phyloP scores from a whole-genome alignment of 1,284 basidiomycete genomes.

The Cutaneotrichosporon spelunceum region DNA sequence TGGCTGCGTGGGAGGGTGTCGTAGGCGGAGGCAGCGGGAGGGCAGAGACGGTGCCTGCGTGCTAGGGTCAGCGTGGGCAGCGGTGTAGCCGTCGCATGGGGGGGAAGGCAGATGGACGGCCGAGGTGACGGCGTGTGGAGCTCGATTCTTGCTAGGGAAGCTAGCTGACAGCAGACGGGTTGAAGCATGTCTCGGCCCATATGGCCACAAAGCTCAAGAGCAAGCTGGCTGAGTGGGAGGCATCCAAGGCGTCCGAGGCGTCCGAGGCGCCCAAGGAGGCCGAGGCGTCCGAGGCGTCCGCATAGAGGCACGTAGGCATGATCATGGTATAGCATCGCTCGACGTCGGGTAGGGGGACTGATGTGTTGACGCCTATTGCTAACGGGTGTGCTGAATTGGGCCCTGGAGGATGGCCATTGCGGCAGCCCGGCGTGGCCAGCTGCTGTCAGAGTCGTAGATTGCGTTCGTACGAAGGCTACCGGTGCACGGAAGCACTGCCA shows the following conservation, averaged over 20 bases:
- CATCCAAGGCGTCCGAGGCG: background rate
- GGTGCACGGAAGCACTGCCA: no score
- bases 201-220: constrained; percentile 3
- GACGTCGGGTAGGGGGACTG: background rate
- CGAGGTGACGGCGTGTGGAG: background rate
- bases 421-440: no score
- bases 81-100: no score
- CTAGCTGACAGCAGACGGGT: constrained; percentile 3
- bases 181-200: background rate
- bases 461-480: no score
- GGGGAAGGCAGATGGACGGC: background rate
- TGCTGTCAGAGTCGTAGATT: no score
- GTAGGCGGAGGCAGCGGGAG: background rate
- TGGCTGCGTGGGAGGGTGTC: background rate
- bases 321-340: constrained; percentile 9
- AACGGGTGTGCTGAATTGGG: no score
- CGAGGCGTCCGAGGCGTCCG: background rate
- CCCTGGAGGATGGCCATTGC: background rate
- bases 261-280: background rate
- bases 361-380: background rate
- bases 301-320: background rate
- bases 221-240: constrained; percentile 3
- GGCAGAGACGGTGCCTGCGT: background rate
- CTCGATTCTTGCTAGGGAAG: background rate
- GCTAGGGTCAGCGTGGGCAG: no score